Percentiles rank a stretch among this genome's conserved stretches.
phyloP scores from a whole-genome alignment of 352 stramenopile genomes.

The Globisporangium abappressorium region DNA sequence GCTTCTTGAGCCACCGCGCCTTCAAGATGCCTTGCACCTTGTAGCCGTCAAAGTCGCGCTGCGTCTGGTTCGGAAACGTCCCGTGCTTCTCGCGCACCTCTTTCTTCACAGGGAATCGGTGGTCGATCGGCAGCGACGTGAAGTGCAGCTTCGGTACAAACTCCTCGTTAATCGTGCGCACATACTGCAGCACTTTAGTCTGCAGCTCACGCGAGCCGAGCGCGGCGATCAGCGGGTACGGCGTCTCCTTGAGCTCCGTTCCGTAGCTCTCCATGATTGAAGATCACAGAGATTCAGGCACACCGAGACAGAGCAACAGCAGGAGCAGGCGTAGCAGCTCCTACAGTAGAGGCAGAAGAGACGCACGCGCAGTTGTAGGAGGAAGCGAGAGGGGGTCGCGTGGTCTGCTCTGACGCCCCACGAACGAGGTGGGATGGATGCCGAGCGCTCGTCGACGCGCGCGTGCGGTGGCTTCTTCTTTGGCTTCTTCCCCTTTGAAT shows the following conservation, averaged over 20 bases:
- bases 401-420: background rate
- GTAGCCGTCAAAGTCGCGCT: conserved; percentile 82
- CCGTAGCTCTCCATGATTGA: conserved; percentile 81
- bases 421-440: conserved; percentile 1
- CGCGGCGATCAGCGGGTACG: conserved; percentile 80
- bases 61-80: conserved; percentile 80
- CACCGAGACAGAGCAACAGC: background rate
- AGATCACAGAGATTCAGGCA: background rate
- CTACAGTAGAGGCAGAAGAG: background rate
- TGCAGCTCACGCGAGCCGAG: conserved; percentile 76
- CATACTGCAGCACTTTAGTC: conserved; percentile 57
- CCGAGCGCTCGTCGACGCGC: conserved; percentile 7
- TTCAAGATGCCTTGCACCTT: conserved; percentile 72
- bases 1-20: conserved; percentile 82
- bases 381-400: background rate
- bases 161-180: conserved; percentile 79
- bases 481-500: background rate
- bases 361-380: background rate
- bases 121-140: conserved; percentile 58
- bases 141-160: conserved; percentile 82
- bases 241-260: conserved; percentile 82
- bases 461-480: conserved; percentile 6
- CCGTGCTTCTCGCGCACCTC: conserved; percentile 82
- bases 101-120: conserved; percentile 83
- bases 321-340: background rate